Conservation (phyloP, 257 asterid species). For the Ehretia macrophylla region DNA sequence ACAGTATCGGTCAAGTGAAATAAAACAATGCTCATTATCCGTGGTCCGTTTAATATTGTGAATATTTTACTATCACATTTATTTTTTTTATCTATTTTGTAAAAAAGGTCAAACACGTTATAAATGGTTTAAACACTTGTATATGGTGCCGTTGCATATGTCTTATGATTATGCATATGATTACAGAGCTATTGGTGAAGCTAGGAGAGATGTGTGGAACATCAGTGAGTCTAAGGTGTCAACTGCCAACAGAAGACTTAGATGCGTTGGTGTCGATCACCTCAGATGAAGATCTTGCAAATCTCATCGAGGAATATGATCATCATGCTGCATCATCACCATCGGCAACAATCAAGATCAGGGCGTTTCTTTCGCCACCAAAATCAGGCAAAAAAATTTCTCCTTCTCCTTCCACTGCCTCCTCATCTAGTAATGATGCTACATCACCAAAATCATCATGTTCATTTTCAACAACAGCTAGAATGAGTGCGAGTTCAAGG, state of each 20-base stretch:
- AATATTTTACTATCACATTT: no score
- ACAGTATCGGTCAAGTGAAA: no score
- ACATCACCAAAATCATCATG: neutral
- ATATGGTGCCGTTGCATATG: no score
- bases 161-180: no score
- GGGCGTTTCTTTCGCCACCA: conserved; percentile 56
- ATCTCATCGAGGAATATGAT: conserved; percentile 78
- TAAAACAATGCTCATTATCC: no score
- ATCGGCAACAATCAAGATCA: conserved; percentile 43
- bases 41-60: no score
- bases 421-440: conserved; percentile 23
- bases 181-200: conserved; percentile 65
- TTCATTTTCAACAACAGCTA: neutral
- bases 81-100: no score
- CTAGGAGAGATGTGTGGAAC: conserved; percentile 61
- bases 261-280: conserved; percentile 77
- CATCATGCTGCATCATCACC: conserved; percentile 29
- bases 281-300: conserved; percentile 69
- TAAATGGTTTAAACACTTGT: no score
- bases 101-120: no score
- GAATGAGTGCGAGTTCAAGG: neutral
- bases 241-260: conserved; percentile 68
- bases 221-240: conserved; percentile 60
- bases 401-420: conserved; percentile 45
- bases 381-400: conserved; percentile 38